A percentile compares a stretch with the other conserved stretches of the same genome.
Conservation (phyloP, 495 filamentous ascomycete species). For the Daldinia childiae region DNA sequence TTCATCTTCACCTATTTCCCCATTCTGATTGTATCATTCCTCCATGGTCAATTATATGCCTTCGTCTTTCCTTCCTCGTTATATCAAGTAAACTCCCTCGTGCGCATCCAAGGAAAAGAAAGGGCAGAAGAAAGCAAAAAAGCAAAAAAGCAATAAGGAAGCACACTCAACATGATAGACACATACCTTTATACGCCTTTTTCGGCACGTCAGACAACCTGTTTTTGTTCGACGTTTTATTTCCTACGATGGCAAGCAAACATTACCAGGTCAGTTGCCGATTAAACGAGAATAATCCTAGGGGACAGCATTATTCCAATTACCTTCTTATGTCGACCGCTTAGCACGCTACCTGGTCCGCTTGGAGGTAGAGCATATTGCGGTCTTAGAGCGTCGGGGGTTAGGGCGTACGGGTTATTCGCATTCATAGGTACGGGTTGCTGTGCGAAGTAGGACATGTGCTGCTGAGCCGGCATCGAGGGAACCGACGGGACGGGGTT, state of each 20-base stretch:
- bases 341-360: conserved; percentile 72
- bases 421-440: conserved; percentile 49
- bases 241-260: conserved; percentile 63
- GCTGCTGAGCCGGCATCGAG: conserved; percentile 47
- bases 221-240: conserved; percentile 99
- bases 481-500: conserved; percentile 44
- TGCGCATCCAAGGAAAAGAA: neutral
- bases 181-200: conserved; percentile 97
- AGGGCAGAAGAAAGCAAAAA: neutral
- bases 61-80: neutral
- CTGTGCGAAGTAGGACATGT: conserved; percentile 51
- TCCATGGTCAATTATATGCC: neutral
- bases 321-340: conserved; percentile 90
- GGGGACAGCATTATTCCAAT: conserved; percentile 33
- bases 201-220: conserved; percentile 95
- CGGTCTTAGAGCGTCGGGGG: conserved; percentile 51
- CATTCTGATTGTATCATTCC: neutral
- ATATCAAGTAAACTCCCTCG: neutral
- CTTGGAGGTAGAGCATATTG: conserved; percentile 58
- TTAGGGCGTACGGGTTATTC: conserved; percentile 58
- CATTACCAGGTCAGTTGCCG: conserved; percentile 36
- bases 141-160: no score
- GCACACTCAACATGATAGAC: conserved; percentile 49
- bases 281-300: conserved; percentile 28
- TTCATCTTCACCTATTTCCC: neutral